phyloP scores from a whole-genome alignment of 345 rosid genomes.

The Isatis tinctoria region DNA sequence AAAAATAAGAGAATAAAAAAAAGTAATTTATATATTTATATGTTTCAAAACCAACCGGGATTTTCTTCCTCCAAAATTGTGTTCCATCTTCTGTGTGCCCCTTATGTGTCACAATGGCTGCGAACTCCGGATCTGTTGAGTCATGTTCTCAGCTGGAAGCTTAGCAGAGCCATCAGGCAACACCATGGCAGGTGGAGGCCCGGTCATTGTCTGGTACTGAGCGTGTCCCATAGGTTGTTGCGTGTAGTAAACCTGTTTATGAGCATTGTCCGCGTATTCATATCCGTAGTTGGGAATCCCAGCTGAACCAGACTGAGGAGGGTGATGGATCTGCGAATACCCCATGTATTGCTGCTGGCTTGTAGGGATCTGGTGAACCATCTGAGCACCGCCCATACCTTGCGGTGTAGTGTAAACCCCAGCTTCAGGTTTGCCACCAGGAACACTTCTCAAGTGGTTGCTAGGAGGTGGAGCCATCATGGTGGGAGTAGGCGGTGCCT shows the following conservation, averaged over 20 bases:
- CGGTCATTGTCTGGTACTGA: slow-evolving; percentile 85
- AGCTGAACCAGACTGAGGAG: slow-evolving; percentile 66
- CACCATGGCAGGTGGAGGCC: slow-evolving; percentile 37
- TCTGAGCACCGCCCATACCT: slow-evolving; percentile 48
- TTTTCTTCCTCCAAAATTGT: slow-evolving; percentile 70
- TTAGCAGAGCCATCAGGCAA: slow-evolving; percentile 55
- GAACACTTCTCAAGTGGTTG: slow-evolving; percentile 59
- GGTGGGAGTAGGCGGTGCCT: slow-evolving; percentile 52
- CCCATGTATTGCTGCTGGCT: slow-evolving; percentile 76
- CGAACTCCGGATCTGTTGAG: slow-evolving; percentile 64
- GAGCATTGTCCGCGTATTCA: slow-evolving; percentile 61
- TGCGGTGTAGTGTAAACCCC: slow-evolving; percentile 57
- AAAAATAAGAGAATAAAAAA: not conserved
- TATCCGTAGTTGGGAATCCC: slow-evolving; percentile 53
- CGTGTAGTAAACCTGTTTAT: slow-evolving; percentile 72
- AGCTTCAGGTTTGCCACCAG: slow-evolving; percentile 54
- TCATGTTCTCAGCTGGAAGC: slow-evolving; percentile 46
- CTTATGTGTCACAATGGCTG: slow-evolving; percentile 45
- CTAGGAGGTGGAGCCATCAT: slow-evolving; percentile 45
- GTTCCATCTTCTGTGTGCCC: slow-evolving; percentile 28
- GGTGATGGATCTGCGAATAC: slow-evolving; percentile 78
- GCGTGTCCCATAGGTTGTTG: slow-evolving; percentile 71
- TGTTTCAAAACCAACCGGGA: slow-evolving; percentile 22
- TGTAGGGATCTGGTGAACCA: slow-evolving; percentile 62
- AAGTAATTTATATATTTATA: slow-evolving; percentile 16